A percentile compares a stretch with the other conserved stretches of the same genome.
Conservation (phyloP, 73 alveolate genomes). For the Paraurostyla sp. region DNA sequence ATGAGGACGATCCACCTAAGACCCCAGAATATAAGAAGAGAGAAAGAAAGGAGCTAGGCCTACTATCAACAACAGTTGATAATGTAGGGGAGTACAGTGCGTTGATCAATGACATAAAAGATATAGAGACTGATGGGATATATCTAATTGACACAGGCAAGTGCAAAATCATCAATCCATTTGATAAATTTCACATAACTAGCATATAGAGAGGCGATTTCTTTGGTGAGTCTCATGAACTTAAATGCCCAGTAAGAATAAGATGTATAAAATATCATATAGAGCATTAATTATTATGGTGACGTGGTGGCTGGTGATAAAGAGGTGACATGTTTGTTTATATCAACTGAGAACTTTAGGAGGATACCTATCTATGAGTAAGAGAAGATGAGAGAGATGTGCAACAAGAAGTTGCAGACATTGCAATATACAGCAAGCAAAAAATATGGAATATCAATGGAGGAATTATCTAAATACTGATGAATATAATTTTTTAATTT, state of each 20-base stretch:
- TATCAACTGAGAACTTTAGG: constrained; percentile 8
- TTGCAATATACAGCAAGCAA: constrained; percentile 20
- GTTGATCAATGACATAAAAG: constrained; percentile 22
- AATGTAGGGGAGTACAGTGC: constrained; percentile 13
- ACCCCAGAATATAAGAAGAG: constrained; percentile 27
- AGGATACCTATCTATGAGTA: constrained; percentile 52
- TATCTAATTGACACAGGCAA: constrained; percentile 54
- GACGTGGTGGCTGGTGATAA: constrained; percentile 30
- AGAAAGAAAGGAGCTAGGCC: constrained; percentile 11
- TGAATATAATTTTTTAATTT: not conserved
- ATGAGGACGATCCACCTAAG: not conserved
- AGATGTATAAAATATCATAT: not conserved
- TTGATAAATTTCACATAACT: constrained; percentile 4
- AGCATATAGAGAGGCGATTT: constrained; percentile 32
- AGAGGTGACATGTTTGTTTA: constrained; percentile 52
- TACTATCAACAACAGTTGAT: constrained; percentile 21
- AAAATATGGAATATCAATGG: constrained; percentile 52
- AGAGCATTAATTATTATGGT: constrained; percentile 49
- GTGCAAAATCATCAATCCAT: constrained; percentile 42
- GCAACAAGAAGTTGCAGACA: not conserved
- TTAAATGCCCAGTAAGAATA: constrained; percentile 44
- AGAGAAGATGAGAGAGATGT: constrained; percentile 30
- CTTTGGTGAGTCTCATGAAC: constrained; percentile 67
- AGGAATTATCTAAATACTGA: constrained; percentile 31
- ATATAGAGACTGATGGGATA: constrained; percentile 48